phyloP scores from a whole-genome alignment of 2,329 filamentous ascomycete species.

The Scytalidium sp. region DNA sequence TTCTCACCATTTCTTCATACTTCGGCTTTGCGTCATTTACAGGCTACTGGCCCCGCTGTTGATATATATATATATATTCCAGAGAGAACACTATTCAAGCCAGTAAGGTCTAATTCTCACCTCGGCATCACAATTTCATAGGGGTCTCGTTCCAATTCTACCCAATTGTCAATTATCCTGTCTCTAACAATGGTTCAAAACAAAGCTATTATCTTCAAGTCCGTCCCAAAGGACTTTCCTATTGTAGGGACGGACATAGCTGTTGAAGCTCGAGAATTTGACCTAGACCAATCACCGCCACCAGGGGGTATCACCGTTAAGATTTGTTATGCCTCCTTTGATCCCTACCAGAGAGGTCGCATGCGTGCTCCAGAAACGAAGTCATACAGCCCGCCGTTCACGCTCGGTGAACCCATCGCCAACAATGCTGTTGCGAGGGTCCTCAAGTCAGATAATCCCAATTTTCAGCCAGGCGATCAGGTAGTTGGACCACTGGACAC shows the following conservation, averaged over 20 bases:
- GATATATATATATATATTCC: background rate
- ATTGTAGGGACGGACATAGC: conserved; percentile 67
- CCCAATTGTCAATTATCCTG: too few species aligned
- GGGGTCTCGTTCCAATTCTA: too few species aligned
- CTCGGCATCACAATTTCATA: too few species aligned
- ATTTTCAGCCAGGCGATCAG: conserved; percentile 66
- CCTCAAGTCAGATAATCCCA: conserved; percentile 62
- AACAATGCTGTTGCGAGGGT: conserved; percentile 67
- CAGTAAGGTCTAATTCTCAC: too few species aligned
- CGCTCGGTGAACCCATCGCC: conserved; percentile 59
- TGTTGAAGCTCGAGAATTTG: conserved; percentile 65
- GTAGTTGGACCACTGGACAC: conserved; percentile 55
- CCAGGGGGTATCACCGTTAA: conserved; percentile 67
- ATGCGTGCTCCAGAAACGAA: conserved; percentile 65
- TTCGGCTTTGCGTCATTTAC: background rate
- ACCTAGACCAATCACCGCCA: conserved; percentile 58
- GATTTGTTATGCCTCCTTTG: conserved; percentile 72
- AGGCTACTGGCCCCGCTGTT: background rate
- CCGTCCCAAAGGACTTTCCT: conserved; percentile 63
- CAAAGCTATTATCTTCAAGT: conserved; percentile 74
- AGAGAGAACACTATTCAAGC: too few species aligned
- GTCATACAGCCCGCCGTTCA: conserved; percentile 66
- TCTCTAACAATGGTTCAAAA: conserved; percentile 50
- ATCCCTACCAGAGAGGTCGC: conserved; percentile 79
- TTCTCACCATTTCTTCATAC: background rate